Evolutionary conservation across 306 rosid species (phyloP).

Genomic region (Trichosanthes cucumerina): DNA sequence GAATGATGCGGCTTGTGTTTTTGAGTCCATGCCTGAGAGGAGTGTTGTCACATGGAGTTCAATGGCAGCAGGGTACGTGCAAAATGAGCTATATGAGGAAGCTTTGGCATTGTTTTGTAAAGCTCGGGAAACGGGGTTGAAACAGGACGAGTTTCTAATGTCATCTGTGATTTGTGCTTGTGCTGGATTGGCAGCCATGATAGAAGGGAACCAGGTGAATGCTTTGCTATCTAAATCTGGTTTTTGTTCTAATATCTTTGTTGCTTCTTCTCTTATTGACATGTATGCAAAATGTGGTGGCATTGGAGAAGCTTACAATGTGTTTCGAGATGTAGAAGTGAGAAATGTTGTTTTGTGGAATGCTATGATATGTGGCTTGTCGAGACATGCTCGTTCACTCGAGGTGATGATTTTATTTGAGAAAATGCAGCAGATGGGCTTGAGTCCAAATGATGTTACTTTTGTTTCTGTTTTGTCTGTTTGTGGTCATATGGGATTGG

Average conservation of each 20-base stretch:
- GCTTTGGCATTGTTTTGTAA: constrained; percentile 54
- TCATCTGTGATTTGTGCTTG: constrained; percentile 74
- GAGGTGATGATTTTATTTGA: constrained; percentile 72
- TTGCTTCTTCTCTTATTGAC: constrained; percentile 57
- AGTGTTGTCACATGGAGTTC: constrained; percentile 88
- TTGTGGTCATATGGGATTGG: constrained; percentile 76
- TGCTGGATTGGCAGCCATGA: constrained; percentile 57
- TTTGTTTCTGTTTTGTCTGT: constrained; percentile 53
- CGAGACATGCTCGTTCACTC: constrained; percentile 49
- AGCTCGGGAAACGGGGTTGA: constrained; percentile 35
- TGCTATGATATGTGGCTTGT: constrained; percentile 69
- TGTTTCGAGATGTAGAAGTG: constrained; percentile 40
- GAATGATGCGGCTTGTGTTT: constrained; percentile 45
- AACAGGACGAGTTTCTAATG: constrained; percentile 43
- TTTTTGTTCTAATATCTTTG: constrained; percentile 38
- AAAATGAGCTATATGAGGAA: constrained; percentile 56
- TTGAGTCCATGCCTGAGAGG: constrained; percentile 54
- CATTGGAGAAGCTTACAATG: constrained; percentile 51
- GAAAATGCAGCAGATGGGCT: constrained; percentile 73
- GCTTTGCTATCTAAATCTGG: constrained; percentile 55
- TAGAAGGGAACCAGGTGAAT: constrained; percentile 72
- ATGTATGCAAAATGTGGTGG: constrained; percentile 89
- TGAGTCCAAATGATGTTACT: constrained; percentile 59
- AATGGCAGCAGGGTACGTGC: constrained; percentile 64
- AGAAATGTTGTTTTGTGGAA: constrained; percentile 65